These are phyloP conservation scores for Penicillium cataractarum DNA, from an alignment of 495 filamentous ascomycete genomes.

Conservation along the genomic window DNA sequence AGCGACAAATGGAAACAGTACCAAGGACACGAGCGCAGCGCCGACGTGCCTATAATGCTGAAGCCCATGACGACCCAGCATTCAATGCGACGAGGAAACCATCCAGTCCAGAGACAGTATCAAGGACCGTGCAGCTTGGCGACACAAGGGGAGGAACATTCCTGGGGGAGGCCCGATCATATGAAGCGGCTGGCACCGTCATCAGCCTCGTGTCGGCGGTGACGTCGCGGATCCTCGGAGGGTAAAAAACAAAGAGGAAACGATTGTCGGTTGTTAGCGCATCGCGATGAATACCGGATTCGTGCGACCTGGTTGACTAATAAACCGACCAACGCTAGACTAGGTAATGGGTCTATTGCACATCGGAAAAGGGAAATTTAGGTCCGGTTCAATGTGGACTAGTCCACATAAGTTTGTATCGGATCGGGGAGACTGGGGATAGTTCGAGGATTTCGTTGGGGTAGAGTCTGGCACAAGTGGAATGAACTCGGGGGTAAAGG, in stretches of 20 bases:
- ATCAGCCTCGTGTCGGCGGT: slow-evolving; percentile 42
- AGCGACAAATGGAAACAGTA: slow-evolving; percentile 53
- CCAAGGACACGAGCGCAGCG: slow-evolving; percentile 41
- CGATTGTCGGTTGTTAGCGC: slow-evolving; percentile 13
- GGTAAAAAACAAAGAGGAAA: slow-evolving; percentile 23
- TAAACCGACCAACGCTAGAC: background rate
- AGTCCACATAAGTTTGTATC: background rate
- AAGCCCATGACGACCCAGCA: slow-evolving; percentile 25
- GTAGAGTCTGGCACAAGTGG: background rate
- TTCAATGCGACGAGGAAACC: slow-evolving; percentile 23
- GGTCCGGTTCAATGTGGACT: slow-evolving; percentile 22
- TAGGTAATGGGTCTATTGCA: background rate
- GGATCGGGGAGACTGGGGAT: background rate
- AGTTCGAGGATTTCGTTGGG: background rate
- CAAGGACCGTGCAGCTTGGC: slow-evolving; percentile 28
- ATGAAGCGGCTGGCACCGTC: slow-evolving; percentile 44
- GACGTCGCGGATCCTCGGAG: slow-evolving; percentile 22
- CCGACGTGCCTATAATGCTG: slow-evolving; percentile 39
- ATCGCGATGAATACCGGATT: slow-evolving; percentile 32
- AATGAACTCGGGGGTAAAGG: background rate
- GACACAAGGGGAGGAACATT: slow-evolving; percentile 34
- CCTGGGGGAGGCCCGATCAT: slow-evolving; percentile 45
- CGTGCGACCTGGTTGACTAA: slow-evolving; percentile 16
- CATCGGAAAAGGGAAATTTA: background rate
- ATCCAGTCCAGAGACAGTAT: slow-evolving; percentile 20